Base-by-base conservation (phyloP, 164 flowering plant species). In the Malania oleifera region DNA sequence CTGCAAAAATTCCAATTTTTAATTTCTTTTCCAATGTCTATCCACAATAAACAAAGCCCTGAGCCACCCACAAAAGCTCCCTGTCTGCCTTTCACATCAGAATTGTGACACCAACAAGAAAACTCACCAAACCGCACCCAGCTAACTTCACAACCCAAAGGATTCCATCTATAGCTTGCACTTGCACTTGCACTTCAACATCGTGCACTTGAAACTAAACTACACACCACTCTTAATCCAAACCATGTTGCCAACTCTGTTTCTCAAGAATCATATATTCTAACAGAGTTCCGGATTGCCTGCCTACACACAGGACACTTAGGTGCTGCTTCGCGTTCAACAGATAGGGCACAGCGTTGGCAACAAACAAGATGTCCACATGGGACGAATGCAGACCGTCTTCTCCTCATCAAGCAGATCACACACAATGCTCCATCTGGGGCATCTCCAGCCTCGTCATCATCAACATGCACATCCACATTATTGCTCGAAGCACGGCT, bases 361-460 rank as follows among this genome's bases (percentile, higher is more conserved):
- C 97, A 93, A 56, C 97, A 93, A 18, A 85, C 97, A 5, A 83
- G 65, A 68, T 93, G 99, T 37, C 99, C 99, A 26, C 99, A 93
- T 0, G 99, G 97, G 60, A 80, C 67, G 44, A 93, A 93, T 7
- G 90, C 97, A 39, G 87, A 75, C 1, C 82, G 67, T 59, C 83
- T 73, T 65, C 92, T 82, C 60, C 86, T 81, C 73, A 63, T 74
- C 35, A 88, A 67, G 72, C 97, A 93, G 31, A 93, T 67, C 22
- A 86, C 92, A 56, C 97, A 88, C 57, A 93, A 61, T 66, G 83
- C 70, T 12, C 92, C 89, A 60, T 90, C 92, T 1, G 87, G 84
- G 40, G 81, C 65, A 15, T 82, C 86, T 47, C 65, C 80, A 0
- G 60, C 20, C 12, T 73, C 82, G 14, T 82, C 95, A 15, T 82